Percentiles rank a stretch among this genome's conserved stretches.
phyloP scores from a whole-genome alignment of 2,329 filamentous ascomycete genomes.

The Waltergamsia citrina region DNA sequence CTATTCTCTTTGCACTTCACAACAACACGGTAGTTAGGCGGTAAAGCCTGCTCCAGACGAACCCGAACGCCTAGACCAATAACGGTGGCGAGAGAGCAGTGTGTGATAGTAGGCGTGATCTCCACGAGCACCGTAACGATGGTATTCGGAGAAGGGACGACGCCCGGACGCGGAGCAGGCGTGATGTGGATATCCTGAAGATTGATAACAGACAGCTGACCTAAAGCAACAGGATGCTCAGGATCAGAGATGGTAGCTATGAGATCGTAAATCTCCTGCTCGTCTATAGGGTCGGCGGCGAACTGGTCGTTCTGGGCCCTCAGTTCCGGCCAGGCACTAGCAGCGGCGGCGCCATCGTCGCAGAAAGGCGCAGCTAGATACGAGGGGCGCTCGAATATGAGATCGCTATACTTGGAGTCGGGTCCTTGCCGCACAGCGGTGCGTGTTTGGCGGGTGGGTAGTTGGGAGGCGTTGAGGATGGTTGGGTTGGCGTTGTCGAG shows the following conservation, averaged over 20 bases:
- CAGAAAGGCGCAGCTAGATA: slow-evolving; percentile 31
- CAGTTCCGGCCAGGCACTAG: slow-evolving; percentile 14
- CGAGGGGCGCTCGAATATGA: slow-evolving; percentile 35
- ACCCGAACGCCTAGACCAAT: slow-evolving; percentile 91
- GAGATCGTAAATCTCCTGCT: slow-evolving; percentile 95
- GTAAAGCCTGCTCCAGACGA: slow-evolving; percentile 80
- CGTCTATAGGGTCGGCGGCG: slow-evolving; percentile 76
- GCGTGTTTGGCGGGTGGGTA: slow-evolving; percentile 64
- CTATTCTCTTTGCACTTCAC: slow-evolving; percentile 92
- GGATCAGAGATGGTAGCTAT: slow-evolving; percentile 93
- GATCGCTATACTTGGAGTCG: slow-evolving; percentile 35
- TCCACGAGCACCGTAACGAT: slow-evolving; percentile 72
- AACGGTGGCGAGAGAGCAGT: slow-evolving; percentile 92
- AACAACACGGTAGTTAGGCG: slow-evolving; percentile 85
- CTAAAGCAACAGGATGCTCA: slow-evolving; percentile 89
- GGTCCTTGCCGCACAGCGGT: slow-evolving; percentile 34
- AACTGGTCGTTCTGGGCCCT: slow-evolving; percentile 33
- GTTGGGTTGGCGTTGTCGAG: slow-evolving; percentile 84
- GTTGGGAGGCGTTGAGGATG: slow-evolving; percentile 77
- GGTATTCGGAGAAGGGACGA: slow-evolving; percentile 35
- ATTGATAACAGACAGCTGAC: slow-evolving; percentile 88
- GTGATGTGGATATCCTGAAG: slow-evolving; percentile 83
- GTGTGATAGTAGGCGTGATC: slow-evolving; percentile 92
- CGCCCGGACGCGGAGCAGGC: slow-evolving; percentile 22
- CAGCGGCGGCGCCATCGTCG: slow-evolving; percentile 14